phyloP scores from a whole-genome alignment of 2,329 filamentous ascomycete species.

The Aspergillus awamori region DNA sequence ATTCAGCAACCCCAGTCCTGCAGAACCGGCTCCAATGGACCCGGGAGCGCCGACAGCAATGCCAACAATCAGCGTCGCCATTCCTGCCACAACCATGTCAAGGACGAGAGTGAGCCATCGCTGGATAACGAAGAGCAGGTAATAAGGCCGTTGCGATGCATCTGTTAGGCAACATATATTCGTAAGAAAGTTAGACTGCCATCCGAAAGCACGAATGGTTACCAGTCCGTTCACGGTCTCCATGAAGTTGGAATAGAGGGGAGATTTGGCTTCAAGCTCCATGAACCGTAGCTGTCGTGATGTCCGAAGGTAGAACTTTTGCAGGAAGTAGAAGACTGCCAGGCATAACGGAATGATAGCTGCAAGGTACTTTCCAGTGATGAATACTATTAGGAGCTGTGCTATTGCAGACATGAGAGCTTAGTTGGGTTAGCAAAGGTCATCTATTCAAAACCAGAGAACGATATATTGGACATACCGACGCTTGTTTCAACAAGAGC shows the following conservation, averaged over 20 bases:
- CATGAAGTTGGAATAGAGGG: conserved; percentile 55
- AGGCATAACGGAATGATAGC: conserved; percentile 47
- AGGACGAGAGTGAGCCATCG: conserved; percentile 49
- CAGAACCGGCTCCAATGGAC: conserved; percentile 44
- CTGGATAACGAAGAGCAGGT: conserved; percentile 49
- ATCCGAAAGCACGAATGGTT: conserved; percentile 56
- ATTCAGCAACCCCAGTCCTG: conserved; percentile 52
- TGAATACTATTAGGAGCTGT: conserved; percentile 4
- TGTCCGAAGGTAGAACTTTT: conserved; percentile 59
- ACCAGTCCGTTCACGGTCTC: conserved; percentile 54
- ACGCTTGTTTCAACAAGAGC: conserved; percentile 10
- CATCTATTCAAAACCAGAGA: no score
- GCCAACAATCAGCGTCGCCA: conserved; percentile 48
- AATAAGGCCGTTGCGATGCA: conserved; percentile 48
- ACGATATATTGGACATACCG: background rate
- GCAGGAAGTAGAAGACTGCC: conserved; percentile 49
- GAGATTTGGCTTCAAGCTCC: conserved; percentile 56
- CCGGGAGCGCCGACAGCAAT: conserved; percentile 43
- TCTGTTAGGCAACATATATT: conserved; percentile 45
- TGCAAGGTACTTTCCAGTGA: conserved; percentile 9
- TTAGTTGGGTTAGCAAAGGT: no score
- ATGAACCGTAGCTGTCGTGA: conserved; percentile 54
- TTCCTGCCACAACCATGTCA: conserved; percentile 44
- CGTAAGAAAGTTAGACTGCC: conserved; percentile 45
- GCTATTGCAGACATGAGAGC: conserved; percentile 9